These are phyloP conservation scores for Lepidium africanum DNA, from an alignment of 345 rosid species.

Conservation along the genomic window DNA sequence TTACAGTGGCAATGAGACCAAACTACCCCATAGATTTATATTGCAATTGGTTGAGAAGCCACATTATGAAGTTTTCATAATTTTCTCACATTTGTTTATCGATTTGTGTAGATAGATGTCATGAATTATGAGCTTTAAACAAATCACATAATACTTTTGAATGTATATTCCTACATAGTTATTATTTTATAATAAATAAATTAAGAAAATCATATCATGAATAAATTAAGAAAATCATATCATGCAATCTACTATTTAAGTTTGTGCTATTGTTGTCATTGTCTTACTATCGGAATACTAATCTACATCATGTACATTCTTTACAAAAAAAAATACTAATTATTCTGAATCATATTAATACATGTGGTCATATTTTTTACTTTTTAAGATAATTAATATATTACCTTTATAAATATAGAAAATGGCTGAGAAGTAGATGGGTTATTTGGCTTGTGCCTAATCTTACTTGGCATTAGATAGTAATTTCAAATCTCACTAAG, in stretches of 20 bases:
- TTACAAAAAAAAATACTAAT: too few species aligned
- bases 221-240: too few species aligned
- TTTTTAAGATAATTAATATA: too few species aligned
- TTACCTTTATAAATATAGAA: too few species aligned
- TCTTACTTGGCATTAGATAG: too few species aligned
- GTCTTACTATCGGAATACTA: neutral
- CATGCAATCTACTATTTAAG: neutral
- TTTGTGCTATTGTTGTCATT: neutral
- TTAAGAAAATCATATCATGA: neutral
- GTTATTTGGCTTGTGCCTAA: too few species aligned
- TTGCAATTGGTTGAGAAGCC: conserved; percentile 4
- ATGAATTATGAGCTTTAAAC: neutral
- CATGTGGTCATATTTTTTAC: too few species aligned
- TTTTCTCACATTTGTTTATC: neutral
- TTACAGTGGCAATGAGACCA: conserved; percentile 17
- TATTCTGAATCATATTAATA: too few species aligned
- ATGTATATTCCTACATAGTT: neutral
- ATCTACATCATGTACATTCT: too few species aligned
- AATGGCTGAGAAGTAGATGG: too few species aligned
- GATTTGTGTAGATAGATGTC: neutral
- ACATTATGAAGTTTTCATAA: neutral
- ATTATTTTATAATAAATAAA: too few species aligned
- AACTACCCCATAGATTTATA: neutral
- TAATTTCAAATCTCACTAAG: too few species aligned
- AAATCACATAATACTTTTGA: neutral